Base-by-base conservation (phyloP, 805 yeast species). In the Candida ovalis region DNA sequence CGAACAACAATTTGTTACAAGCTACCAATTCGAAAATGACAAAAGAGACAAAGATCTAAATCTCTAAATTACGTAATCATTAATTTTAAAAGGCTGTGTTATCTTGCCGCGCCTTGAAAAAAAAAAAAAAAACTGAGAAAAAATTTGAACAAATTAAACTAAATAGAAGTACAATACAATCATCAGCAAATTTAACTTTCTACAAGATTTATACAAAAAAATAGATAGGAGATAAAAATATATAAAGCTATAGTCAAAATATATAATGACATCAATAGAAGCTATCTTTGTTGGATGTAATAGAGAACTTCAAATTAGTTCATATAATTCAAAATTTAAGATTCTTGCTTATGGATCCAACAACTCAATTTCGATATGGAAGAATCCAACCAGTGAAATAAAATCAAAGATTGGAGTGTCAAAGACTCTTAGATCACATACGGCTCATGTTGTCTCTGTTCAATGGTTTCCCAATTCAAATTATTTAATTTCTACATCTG, bases 201-300 rank as follows among this genome's bases (percentile, higher is more conserved):
- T 17, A 2, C 18, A 33, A n/a, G n/a, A n/a, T n/a, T 25, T 10
- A 25, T 25, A 25, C 7, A 10, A 7, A 27, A 27, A 27, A 8
- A 22, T 22, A 36, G 22, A 21, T 21, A 21, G 12, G 7, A 18
- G 5, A 12, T 21, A 21, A 19, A 37, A 22, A 18, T 15, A 7
- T n/a, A 23, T 15, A 22, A 19, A 4, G 30, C 22, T n/a, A 23
- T n/a, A 19, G 12, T 12, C 9, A 5, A 30, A 30, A 30, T 12
- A 3, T 4, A 37, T 12, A 10, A 23, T 39, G 33, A 28, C 37
- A n/a, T 25, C 42, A 2, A 67, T 70, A 41, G 85, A 81, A 48
- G 87, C 86, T 17, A 70, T 82, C 3, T 84, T 86, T 61, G 71
- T 78, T 18, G 95, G 95, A 15, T 89, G 88, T 32, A 87, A 86